phyloP scores from a whole-genome alignment of 305 asterid genomes.

The Fraxinus paxiana region DNA sequence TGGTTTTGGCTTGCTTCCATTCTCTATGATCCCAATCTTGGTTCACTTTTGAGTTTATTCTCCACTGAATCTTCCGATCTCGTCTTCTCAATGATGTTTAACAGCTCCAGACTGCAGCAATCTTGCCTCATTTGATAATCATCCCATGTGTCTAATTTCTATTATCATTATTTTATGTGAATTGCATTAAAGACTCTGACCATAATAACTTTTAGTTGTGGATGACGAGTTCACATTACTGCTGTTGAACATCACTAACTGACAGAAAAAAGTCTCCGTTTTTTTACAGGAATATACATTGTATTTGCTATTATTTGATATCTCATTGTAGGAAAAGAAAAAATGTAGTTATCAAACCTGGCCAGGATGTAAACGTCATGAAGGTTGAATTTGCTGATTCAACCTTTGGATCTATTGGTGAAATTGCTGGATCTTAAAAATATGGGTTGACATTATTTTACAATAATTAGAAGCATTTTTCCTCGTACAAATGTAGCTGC shows the following conservation, averaged over 20 bases:
- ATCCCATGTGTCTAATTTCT: neutral
- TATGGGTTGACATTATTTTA: neutral
- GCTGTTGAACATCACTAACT: neutral
- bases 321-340: neutral
- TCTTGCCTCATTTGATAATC: neutral
- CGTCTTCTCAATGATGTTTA: neutral
- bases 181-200: neutral
- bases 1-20: neutral
- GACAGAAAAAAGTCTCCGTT: neutral
- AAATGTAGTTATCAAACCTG: conserved; percentile 4
- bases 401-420: neutral
- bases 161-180: neutral
- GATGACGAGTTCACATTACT: neutral
- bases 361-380: neutral
- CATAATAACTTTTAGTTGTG: neutral
- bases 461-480: neutral
- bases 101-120: neutral
- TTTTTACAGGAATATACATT: neutral
- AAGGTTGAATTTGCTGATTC: neutral
- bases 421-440: neutral
- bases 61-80: neutral
- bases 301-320: neutral
- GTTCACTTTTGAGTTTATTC: neutral
- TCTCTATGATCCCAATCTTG: neutral
- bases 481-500: neutral